phyloP scores from a whole-genome alignment of 1,284 basidiomycete genomes.

The Salmacisia buchloeana region DNA sequence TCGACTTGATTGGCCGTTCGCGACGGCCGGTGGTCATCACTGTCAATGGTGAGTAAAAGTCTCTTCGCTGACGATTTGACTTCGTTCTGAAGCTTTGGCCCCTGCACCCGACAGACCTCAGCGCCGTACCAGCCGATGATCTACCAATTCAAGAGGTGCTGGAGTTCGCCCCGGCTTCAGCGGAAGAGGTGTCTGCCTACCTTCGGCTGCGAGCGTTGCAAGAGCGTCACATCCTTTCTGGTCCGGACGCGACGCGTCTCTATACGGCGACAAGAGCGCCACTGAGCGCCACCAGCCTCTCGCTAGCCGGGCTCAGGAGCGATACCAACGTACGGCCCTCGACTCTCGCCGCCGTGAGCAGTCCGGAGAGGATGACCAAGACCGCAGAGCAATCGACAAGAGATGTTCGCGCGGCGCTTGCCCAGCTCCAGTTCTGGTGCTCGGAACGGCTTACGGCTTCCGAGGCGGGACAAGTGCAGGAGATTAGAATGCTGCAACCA shows the following conservation, averaged over 20 bases:
- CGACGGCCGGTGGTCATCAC: constrained; percentile 42
- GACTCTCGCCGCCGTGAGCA: constrained; percentile 22
- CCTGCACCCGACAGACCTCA: constrained; percentile 17
- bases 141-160: constrained; percentile 30
- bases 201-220: constrained; percentile 63
- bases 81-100: constrained; percentile 13
- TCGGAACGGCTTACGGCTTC: neutral
- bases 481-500: neutral
- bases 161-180: constrained; percentile 23
- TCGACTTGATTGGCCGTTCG: constrained; percentile 39
- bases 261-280: constrained; percentile 21
- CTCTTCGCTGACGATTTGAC: constrained; percentile 20
- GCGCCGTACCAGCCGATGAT: constrained; percentile 21
- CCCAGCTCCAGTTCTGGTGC: neutral
- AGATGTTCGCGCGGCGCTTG: neutral
- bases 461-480: neutral
- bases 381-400: neutral
- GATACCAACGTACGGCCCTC: neutral
- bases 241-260: constrained; percentile 11
- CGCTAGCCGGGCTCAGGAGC: constrained; percentile 25
- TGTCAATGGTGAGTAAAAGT: constrained; percentile 26
- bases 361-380: constrained; percentile 30
- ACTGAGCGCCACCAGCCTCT: constrained; percentile 49
- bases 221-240: constrained; percentile 55
- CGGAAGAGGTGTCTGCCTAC: constrained; percentile 56